Conservation (phyloP, 805 yeast genomes). For the Tanozyma kutaoensis region DNA sequence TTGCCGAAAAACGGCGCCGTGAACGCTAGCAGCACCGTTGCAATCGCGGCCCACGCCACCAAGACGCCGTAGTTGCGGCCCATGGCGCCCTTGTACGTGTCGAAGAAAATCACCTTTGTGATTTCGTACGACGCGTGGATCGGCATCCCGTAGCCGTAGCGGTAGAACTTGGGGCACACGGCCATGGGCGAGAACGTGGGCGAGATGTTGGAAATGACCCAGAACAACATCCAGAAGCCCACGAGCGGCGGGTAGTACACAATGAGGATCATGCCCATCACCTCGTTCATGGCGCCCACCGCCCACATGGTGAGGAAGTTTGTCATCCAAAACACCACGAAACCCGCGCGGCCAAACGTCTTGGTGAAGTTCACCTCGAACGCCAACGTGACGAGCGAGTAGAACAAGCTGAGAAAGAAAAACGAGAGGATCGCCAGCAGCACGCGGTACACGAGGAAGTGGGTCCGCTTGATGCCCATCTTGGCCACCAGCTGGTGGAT, state of each 20-base stretch:
- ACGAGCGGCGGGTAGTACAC: constrained; percentile 45
- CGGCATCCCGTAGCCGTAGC: constrained; percentile 60
- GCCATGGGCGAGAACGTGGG: constrained; percentile 59
- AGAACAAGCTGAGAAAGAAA: constrained; percentile 43
- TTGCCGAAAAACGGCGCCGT: constrained; percentile 28
- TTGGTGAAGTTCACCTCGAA: constrained; percentile 48
- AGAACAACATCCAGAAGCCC: constrained; percentile 61
- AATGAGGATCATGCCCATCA: constrained; percentile 38
- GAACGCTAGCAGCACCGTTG: constrained; percentile 29
- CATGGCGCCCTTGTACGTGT: constrained; percentile 40
- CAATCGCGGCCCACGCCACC: constrained; percentile 45
- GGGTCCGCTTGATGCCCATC: constrained; percentile 24
- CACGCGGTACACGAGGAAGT: constrained; percentile 40
- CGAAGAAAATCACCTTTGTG: constrained; percentile 43
- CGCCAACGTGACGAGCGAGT: constrained; percentile 49
- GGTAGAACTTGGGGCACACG: constrained; percentile 39
- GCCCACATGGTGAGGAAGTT: constrained; percentile 60
- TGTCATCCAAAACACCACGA: constrained; percentile 62
- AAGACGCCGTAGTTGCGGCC: constrained; percentile 52
- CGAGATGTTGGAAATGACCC: constrained; percentile 58
- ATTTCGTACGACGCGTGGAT: constrained; percentile 53
- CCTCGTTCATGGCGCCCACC: constrained; percentile 66
- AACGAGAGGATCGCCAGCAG: constrained; percentile 34
- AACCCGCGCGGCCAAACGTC: constrained; percentile 57
- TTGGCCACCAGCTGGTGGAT: constrained; percentile 38